Evolutionary conservation across 2,329 filamentous ascomycete species (phyloP), one percentile per base, ranked within the genome.

Genomic region (Neonectria punicea): DNA sequence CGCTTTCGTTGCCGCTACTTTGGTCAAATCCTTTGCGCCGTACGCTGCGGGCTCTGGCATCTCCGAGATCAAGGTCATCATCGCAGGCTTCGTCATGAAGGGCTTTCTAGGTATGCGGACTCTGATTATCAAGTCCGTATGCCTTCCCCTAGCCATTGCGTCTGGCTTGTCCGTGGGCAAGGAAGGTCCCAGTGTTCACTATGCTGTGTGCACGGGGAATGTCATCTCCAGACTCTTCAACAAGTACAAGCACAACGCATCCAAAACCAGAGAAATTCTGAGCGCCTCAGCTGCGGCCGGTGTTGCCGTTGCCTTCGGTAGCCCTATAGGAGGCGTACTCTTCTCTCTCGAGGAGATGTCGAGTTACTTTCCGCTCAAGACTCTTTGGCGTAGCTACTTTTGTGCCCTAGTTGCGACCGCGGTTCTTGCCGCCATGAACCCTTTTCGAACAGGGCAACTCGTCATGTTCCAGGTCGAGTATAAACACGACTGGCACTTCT

Each of bases 401-500:
- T 99, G 96, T 80, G 96, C 96, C 32, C 82, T 99, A 69, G 95
- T 99, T 5, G 96, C 94, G 5, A 98, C 96, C 1, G 93, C 94
- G 54, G 93, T 97, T 16, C 82, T 99, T 43, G 92, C 96, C 28
- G 93, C 93, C 63, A 97, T 99, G 93, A 99, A 99, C 73, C 96
- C 96, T 22, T 99, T 99, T 81, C 86, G 96, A 57, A 98, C 96
- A 0, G 96, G 96, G 20, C 96, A 99, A 77, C 86, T 99, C 46
- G 96, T 99, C 87, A 98, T 99, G 95, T 99, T 99, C 80, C 94
- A 97, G 74, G 95, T 99, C 74, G 89, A 90, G 73, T 99, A 99
- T 76, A 95, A 98, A 79, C 91, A 95, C 44, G 91, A 92, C 44
- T 99, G 96, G 96, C 96, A 99, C 81, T 97, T 97, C 75, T 99